Base-by-base conservation (phyloP, 2,329 filamentous ascomycete species). In the Clarireedia hainanense region DNA sequence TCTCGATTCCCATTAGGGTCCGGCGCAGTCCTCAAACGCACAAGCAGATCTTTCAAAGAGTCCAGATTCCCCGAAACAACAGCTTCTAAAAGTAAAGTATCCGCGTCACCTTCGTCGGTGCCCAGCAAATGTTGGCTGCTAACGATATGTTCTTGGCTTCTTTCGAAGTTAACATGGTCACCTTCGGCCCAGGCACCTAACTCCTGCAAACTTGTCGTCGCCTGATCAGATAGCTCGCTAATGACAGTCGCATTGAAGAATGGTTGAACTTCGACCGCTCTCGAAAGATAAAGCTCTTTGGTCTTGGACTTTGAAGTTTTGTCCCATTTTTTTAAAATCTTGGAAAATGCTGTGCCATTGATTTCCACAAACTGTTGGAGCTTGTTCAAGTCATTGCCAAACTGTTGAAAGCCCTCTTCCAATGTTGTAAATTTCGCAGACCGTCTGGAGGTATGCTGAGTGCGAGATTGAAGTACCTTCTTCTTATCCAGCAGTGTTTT, bases 301-400 rank as follows among this genome's bases (percentile, higher is more conserved):
- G 94, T 96, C 71, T 92, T 92, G 51, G 92, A 97, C 79, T 97
- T 99, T 64, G 92, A 96, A 1, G 91, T 96, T 80, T 99, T 99
- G 74, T 99, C 94, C 94, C 94, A 99, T 81, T 99, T 99, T 75
- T 99, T 99, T 61, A 99, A 76, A 58, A 99, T 99, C 72, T 99
- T 99, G 27, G 92, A 96, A 71, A 97, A 96, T 15, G 91, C 94
- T 1, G 90, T 96, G 67, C 94, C 92, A 69, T 99, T 99, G 69
- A 97, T 89, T 71, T 97, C 92, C 62, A 99, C 91, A 72, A 97
- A 99, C 76, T 97, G 94, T 76, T 96, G 91, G 15, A 99, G 81
- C 74, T 99, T 99, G 75, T 96, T 96, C 47, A 99, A 75, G 69
- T 99, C 94, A 68, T 89, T 92, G 68, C 91, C 91, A 70, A 99